Evolutionary conservation across 805 yeast species (phyloP).

Genomic region (Metschnikowia peoriensis): DNA sequence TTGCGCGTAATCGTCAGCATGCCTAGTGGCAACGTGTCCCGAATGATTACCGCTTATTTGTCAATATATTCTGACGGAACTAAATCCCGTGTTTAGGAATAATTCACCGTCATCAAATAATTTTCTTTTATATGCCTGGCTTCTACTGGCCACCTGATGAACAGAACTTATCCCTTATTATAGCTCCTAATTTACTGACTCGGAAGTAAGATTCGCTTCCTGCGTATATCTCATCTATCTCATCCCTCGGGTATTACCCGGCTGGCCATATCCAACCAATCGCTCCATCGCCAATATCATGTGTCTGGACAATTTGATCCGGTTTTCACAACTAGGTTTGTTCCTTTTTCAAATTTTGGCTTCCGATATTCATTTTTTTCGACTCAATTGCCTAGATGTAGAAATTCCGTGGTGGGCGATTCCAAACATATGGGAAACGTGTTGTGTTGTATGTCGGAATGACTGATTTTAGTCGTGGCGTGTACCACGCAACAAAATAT

Average conservation of each 20-base stretch:
- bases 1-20: constrained; percentile 16
- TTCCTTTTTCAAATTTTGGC: too few relatives aligned
- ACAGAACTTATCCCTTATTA: too few relatives aligned
- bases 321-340: not conserved
- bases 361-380: not conserved
- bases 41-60: not conserved
- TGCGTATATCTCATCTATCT: not conserved
- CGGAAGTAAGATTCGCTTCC: not conserved
- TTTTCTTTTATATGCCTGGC: too few relatives aligned
- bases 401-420: too few relatives aligned
- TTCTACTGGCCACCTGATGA: too few relatives aligned
- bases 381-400: too few relatives aligned
- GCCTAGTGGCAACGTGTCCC: constrained; percentile 7
- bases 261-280: not conserved
- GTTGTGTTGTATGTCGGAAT: not conserved
- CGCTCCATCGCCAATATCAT: not conserved
- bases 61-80: too few relatives aligned
- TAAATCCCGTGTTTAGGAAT: too few relatives aligned
- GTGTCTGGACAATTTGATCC: too few relatives aligned
- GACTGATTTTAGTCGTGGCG: not conserved
- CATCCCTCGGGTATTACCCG: constrained; percentile 3
- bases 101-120: too few relatives aligned
- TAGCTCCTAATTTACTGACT: not conserved
- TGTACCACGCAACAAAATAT: not conserved
- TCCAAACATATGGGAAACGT: not conserved